These are phyloP conservation scores for Trapa incisa DNA, from an alignment of 345 rosid genomes.

Conservation along the genomic window DNA sequence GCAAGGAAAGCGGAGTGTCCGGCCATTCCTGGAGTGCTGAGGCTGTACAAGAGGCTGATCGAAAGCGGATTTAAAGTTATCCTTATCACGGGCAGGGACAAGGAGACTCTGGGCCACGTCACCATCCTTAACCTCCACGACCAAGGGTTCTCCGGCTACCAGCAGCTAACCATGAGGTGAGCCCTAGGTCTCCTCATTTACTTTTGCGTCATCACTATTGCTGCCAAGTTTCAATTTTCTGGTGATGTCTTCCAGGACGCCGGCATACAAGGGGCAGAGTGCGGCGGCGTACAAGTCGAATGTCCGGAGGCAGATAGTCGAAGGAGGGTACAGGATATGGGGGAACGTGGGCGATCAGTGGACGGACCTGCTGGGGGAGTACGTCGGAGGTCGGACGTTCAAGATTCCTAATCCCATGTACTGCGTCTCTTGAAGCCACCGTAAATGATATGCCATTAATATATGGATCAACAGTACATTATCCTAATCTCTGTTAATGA, in stretches of 20 bases:
- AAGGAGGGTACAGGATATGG: slow-evolving; percentile 64
- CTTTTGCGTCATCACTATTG: no score
- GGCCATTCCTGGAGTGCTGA: slow-evolving; percentile 52
- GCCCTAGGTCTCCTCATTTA: no score
- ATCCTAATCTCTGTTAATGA: neutral
- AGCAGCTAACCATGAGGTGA: slow-evolving; percentile 59
- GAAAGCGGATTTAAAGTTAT: slow-evolving; percentile 55
- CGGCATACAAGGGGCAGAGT: slow-evolving; percentile 31
- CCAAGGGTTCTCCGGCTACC: slow-evolving; percentile 58
- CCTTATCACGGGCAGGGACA: slow-evolving; percentile 67
- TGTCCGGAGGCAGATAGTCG: slow-evolving; percentile 39
- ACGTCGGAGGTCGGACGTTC: slow-evolving; percentile 52
- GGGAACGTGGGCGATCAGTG: slow-evolving; percentile 86
- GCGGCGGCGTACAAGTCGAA: slow-evolving; percentile 50
- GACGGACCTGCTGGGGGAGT: slow-evolving; percentile 73
- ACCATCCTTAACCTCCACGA: slow-evolving; percentile 47
- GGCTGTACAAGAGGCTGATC: slow-evolving; percentile 31
- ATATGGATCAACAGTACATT: no score
- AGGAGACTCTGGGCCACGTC: slow-evolving; percentile 39
- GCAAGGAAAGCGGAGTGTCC: slow-evolving; percentile 56
- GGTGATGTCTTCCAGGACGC: slow-evolving; percentile 22
- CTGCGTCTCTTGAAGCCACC: slow-evolving; percentile 35
- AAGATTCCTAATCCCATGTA: slow-evolving; percentile 93
- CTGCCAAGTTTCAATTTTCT: no score
- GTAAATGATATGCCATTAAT: neutral